Base-by-base conservation (phyloP, 2,329 filamentous ascomycete genomes). In the Colletotrichum cereale region DNA sequence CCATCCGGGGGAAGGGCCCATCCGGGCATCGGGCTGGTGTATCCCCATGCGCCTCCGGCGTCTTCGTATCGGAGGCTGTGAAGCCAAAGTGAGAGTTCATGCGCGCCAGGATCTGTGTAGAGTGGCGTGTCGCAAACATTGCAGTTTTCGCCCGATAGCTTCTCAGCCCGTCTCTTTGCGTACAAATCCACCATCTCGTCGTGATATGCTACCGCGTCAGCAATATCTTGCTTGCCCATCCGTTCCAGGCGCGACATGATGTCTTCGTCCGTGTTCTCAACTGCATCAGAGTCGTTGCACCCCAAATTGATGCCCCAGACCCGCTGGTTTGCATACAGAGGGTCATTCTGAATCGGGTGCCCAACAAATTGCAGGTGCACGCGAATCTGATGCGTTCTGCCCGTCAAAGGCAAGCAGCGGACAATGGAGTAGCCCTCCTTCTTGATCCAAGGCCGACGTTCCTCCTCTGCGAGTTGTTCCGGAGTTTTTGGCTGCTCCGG, bases 321-420 rank as follows among this genome's bases (percentile, higher is more conserved):
- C 68, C 91, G 91, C 78, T 94, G 91, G 79, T 99, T 99, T 77
- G 94, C 95, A 81, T 99, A 99, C 76, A 99, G 98, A 10, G 96
- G 96, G 79, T 99, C 96, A 80, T 99, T 99, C 74, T 94, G 91
- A 76, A 99, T 98, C 2, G 96, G 96, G 79, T 98, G 93, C 1
- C 96, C 96, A 4, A 99, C 86, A 80, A 94, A 97, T 79, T 99
- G 96, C 21, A 99, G 87, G 78, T 99, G 96, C 24, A 99, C 96
- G 42, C 96, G 91, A 60, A 99, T 88, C 80, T 99, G 96, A 78
- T 99, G 96, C 16, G 96, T 99, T 62, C 96, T 90, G 0, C 96
- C 96, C 0, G 96, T 99, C 36, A 98, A 89, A 0, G 96, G 96
- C 68, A 97, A 88, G 80, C 96, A 98, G 75, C 96, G 92, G 21